These are phyloP conservation scores for Lolium perenne DNA, from an alignment of 176 grass and related monocot species.

Conservation along the genomic window DNA sequence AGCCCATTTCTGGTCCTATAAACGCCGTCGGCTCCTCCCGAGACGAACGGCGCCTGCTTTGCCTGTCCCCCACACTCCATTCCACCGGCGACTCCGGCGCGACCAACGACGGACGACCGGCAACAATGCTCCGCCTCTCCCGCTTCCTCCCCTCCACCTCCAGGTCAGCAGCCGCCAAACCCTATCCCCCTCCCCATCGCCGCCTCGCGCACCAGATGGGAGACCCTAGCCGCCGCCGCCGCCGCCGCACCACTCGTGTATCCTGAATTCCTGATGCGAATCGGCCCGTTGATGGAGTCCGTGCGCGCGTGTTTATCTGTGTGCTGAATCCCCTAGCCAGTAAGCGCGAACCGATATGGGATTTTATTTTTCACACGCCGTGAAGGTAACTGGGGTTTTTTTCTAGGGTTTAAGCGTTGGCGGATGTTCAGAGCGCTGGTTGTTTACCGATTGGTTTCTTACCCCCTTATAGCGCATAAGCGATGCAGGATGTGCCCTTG, in stretches of 20 bases:
- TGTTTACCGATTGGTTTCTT: neutral
- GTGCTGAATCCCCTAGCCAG: neutral
- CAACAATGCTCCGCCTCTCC: constrained; percentile 55
- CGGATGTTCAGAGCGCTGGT: neutral
- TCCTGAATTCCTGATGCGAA: neutral
- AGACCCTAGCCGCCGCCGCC: constrained; percentile 10
- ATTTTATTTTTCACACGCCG: neutral
- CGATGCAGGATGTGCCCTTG: too few species aligned
- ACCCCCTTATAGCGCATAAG: neutral
- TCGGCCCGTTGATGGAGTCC: neutral
- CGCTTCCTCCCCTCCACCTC: constrained; percentile 55
- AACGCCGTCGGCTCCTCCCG: neutral
- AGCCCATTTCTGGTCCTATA: constrained; percentile 13
- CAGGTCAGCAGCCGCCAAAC: constrained; percentile 36
- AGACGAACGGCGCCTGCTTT: constrained; percentile 33
- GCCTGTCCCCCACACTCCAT: neutral
- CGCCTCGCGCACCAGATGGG: neutral
- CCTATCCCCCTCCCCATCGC: neutral
- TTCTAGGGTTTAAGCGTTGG: constrained; percentile 16
- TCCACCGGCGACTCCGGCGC: constrained; percentile 4
- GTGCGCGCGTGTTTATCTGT: neutral
- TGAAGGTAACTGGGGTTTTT: neutral
- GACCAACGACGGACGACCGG: neutral
- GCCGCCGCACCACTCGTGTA: neutral
- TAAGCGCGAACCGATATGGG: neutral